Evolutionary conservation across 2,329 filamentous ascomycete genomes (phyloP).

Genomic region (Fusarium xylarioides): DNA sequence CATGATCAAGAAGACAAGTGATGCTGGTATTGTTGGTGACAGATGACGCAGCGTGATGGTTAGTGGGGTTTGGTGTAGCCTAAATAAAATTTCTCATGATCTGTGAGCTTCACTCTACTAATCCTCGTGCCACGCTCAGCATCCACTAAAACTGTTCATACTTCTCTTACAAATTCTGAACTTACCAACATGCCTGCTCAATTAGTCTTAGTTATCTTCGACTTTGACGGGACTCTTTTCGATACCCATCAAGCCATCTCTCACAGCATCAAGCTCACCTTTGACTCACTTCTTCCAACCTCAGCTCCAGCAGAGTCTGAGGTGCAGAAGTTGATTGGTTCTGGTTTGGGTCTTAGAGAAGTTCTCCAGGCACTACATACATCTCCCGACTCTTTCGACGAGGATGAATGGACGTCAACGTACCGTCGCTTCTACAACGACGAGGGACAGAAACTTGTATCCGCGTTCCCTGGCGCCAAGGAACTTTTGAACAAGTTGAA

Average conservation of each 20-base stretch:
- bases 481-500: background rate
- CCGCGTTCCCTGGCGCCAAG: background rate
- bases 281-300: background rate
- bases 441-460: background rate
- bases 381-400: background rate
- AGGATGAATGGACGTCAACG: background rate
- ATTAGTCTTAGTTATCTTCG: slow-evolving; percentile 7
- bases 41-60: background rate
- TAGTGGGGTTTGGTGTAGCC: background rate
- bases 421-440: slow-evolving; percentile 6
- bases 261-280: slow-evolving; percentile 6
- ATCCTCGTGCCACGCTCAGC: accelerated
- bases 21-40: background rate
- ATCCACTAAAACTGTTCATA: background rate
- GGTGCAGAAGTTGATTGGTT: background rate
- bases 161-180: accelerated
- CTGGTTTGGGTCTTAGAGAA: background rate
- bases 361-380: background rate
- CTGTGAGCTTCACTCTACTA: background rate
- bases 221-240: slow-evolving; percentile 12
- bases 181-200: background rate
- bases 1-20: background rate
- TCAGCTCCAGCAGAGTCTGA: background rate
- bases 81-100: background rate
- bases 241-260: slow-evolving; percentile 8